A percentile compares a stretch with the other conserved stretches of the same genome.
Conservation (phyloP, 2,329 filamentous ascomycete genomes). For the Fusarium pseudoanthophilum region DNA sequence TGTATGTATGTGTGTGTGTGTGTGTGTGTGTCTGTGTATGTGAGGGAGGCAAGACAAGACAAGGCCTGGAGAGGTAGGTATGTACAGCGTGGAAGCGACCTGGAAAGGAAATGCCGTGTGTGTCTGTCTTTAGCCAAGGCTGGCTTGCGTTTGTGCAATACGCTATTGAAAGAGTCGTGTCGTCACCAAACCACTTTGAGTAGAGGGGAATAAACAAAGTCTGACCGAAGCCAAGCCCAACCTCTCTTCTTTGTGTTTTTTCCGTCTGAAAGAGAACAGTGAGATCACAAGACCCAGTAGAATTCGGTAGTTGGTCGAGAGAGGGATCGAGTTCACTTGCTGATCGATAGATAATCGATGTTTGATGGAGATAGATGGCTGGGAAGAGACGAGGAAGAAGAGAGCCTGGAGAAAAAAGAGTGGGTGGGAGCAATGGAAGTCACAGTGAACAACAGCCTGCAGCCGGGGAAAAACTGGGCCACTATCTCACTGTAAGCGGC, state of each 20-base stretch:
- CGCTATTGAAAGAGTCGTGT: slow-evolving; percentile 39
- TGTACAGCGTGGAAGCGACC: background rate
- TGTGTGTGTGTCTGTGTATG: slow-evolving; percentile 2
- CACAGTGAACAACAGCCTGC: slow-evolving; percentile 8
- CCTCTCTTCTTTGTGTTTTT: slow-evolving; percentile 7
- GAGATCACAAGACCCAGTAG: background rate
- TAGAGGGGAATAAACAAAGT: slow-evolving; percentile 15
- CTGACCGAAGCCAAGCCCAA: slow-evolving; percentile 18
- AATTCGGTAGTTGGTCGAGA: background rate
- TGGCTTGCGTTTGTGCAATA: slow-evolving; percentile 33
- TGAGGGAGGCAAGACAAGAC: slow-evolving; percentile 13
- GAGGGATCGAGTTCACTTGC: background rate
- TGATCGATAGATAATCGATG: slow-evolving; percentile 13
- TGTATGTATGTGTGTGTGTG: background rate
- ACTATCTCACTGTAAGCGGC: slow-evolving; percentile 23
- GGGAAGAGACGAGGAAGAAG: background rate
- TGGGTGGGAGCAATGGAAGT: slow-evolving; percentile 6
- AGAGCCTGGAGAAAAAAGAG: background rate
- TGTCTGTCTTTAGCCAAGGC: slow-evolving; percentile 32
- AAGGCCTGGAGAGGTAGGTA: background rate
- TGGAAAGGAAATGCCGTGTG: background rate
- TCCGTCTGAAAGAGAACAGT: background rate
- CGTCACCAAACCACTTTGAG: slow-evolving; percentile 36
- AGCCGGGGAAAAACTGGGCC: slow-evolving; percentile 33
- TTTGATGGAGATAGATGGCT: slow-evolving; percentile 11